These are phyloP conservation scores for Abelmoschus esculentus DNA, from an alignment of 345 rosid species.

Conservation along the genomic window DNA sequence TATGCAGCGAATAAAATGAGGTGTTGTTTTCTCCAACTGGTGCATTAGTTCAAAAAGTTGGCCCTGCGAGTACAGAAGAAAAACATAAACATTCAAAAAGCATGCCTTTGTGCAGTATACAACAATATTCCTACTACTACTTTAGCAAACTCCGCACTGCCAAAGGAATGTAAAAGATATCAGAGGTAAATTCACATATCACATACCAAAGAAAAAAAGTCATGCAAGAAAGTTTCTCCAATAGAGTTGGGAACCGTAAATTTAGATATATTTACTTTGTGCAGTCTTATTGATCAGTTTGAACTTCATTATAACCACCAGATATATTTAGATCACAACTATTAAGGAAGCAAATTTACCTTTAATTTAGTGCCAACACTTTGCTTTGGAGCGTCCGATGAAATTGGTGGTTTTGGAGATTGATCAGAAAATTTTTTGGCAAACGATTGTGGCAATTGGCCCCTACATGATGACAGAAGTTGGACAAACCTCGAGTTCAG, in stretches of 20 bases:
- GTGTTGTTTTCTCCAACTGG: constrained; percentile 71
- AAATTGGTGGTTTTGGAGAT: constrained; percentile 25
- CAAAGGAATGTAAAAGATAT: not conserved
- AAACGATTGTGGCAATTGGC: constrained; percentile 43
- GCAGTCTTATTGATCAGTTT: no score
- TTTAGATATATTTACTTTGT: no score
- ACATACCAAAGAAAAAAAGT: not conserved
- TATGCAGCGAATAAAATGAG: constrained; percentile 88
- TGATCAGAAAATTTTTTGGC: constrained; percentile 39
- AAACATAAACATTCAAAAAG: not conserved
- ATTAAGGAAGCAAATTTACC: constrained; percentile 33
- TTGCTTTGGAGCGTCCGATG: constrained; percentile 45
- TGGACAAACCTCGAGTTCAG: constrained; percentile 49
- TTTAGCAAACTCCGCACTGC: not conserved
- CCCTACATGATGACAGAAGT: constrained; percentile 60
- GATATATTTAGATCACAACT: not conserved
- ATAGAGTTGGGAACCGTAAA: not conserved
- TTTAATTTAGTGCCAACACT: constrained; percentile 77
- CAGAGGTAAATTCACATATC: not conserved
- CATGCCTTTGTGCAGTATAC: not conserved
- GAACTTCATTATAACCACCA: not conserved
- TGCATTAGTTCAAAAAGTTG: constrained; percentile 88
- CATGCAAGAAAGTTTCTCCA: not conserved
- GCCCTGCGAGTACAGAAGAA: constrained; percentile 36
- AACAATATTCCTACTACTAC: not conserved